phyloP scores from a whole-genome alignment of 1,139 yeast species.

The Blastobotrys malaysiensis region DNA sequence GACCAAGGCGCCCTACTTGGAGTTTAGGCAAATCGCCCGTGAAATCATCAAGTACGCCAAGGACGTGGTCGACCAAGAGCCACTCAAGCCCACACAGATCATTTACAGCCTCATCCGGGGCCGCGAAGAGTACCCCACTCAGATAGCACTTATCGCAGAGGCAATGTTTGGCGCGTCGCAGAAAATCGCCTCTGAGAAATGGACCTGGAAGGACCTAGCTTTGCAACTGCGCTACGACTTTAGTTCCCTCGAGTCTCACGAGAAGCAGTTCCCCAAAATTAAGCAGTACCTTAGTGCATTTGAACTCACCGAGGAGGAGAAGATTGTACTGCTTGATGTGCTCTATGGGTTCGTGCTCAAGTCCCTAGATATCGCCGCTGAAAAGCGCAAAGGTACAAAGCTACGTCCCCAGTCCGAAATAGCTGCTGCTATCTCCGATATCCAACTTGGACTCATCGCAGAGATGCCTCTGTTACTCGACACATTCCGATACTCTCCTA shows the following conservation, averaged over 20 bases:
- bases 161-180: conserved; percentile 20
- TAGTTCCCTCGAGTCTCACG: conserved; percentile 20
- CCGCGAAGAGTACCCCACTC: conserved; percentile 2
- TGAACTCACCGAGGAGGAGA: conserved; percentile 23
- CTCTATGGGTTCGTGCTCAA: conserved; percentile 27
- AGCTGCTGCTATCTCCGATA: conserved; percentile 15
- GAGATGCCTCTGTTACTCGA: conserved; percentile 25
- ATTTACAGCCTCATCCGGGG: neutral
- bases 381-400: conserved; percentile 10
- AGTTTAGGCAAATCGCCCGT: neutral
- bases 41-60: neutral
- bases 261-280: conserved; percentile 14
- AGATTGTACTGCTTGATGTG: conserved; percentile 26
- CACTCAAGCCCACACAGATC: neutral
- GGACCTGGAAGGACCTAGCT: conserved; percentile 22
- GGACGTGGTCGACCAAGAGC: neutral
- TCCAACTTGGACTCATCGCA: conserved; percentile 21
- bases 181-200: conserved; percentile 16
- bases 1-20: neutral
- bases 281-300: conserved; percentile 16
- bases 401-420: conserved; percentile 18
- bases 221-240: conserved; percentile 29
- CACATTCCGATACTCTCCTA: conserved; percentile 26
- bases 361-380: conserved; percentile 13
- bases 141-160: conserved; percentile 18